Percentiles rank a stretch among this genome's conserved stretches.
These are phyloP conservation scores for Coprinopsis marcescibilis DNA, from an alignment of 768 basidiomycete genomes.

Conservation along the genomic window DNA sequence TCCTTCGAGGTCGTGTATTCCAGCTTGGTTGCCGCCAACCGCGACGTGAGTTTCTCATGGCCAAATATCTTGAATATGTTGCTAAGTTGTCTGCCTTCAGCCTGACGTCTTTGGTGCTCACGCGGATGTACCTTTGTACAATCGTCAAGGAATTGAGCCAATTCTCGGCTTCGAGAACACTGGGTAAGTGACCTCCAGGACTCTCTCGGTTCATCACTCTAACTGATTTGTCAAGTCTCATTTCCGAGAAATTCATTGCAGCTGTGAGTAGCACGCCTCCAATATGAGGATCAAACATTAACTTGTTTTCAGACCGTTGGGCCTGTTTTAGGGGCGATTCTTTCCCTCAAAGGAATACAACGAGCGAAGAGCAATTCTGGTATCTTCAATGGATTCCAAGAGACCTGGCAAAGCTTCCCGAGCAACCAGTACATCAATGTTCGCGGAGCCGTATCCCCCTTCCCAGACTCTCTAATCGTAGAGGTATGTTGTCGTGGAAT, in stretches of 20 bases:
- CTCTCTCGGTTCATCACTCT: slow-evolving; percentile 6
- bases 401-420: slow-evolving; percentile 26
- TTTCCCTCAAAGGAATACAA: slow-evolving; percentile 36
- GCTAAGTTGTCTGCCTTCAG: slow-evolving; percentile 12
- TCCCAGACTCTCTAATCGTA: slow-evolving; percentile 39
- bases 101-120: slow-evolving; percentile 21
- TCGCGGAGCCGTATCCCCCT: slow-evolving; percentile 33
- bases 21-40: slow-evolving; percentile 32
- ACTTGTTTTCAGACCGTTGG: slow-evolving; percentile 27
- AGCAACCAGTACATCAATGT: slow-evolving; percentile 30
- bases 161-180: slow-evolving; percentile 27
- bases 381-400: slow-evolving; percentile 32
- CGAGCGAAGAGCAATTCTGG: slow-evolving; percentile 35
- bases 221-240: not conserved
- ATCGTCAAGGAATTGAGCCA: slow-evolving; percentile 18
- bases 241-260: slow-evolving; percentile 30
- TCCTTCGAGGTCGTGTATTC: slow-evolving; percentile 29
- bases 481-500: slow-evolving; percentile 16
- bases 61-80: not conserved
- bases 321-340: slow-evolving; percentile 37
- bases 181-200: slow-evolving; percentile 18
- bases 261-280: slow-evolving; percentile 1
- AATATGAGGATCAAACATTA: not conserved
- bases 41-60: slow-evolving; percentile 27
- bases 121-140: slow-evolving; percentile 16